Conservation (phyloP, 345 rosid genomes). For the Dipteronia dyeriana region DNA sequence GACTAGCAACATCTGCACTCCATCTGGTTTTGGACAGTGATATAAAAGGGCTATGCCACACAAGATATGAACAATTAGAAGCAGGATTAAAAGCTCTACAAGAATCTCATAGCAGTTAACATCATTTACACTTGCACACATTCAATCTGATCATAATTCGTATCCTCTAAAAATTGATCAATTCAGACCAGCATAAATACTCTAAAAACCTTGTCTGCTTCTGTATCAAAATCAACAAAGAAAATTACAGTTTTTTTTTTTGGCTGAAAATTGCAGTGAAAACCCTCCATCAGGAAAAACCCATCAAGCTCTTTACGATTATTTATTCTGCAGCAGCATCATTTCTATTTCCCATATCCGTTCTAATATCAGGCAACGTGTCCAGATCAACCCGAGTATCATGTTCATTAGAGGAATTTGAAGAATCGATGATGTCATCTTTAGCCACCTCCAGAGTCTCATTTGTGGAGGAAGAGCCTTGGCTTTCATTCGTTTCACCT, state of each 20-base stretch:
- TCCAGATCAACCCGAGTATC: constrained; percentile 49
- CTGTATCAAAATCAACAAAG: constrained; percentile 25
- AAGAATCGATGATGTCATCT: constrained; percentile 36
- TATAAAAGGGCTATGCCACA: neutral
- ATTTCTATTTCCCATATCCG: constrained; percentile 35
- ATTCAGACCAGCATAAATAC: constrained; percentile 16
- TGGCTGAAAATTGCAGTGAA: neutral
- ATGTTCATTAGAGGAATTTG: constrained; percentile 42
- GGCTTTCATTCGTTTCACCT: constrained; percentile 34
- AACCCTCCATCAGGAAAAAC: constrained; percentile 19
- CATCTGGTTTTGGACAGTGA: neutral
- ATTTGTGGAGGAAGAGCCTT: constrained; percentile 21
- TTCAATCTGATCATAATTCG: constrained; percentile 6
- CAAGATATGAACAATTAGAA: neutral
- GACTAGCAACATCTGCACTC: neutral
- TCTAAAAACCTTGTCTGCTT: constrained; percentile 7
- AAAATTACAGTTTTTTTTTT: neutral
- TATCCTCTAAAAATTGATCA: constrained; percentile 18
- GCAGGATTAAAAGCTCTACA: neutral
- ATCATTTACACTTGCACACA: constrained; percentile 17
- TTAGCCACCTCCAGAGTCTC: constrained; percentile 28
- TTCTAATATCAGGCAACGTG: constrained; percentile 48
- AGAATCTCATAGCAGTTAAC: neutral
- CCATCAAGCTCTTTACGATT: neutral
- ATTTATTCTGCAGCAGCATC: constrained; percentile 50